A percentile compares a stretch with the other conserved stretches of the same genome.
Evolutionary conservation across 176 grass and related monocot species (phyloP).

Genomic region (Lolium perenne): DNA sequence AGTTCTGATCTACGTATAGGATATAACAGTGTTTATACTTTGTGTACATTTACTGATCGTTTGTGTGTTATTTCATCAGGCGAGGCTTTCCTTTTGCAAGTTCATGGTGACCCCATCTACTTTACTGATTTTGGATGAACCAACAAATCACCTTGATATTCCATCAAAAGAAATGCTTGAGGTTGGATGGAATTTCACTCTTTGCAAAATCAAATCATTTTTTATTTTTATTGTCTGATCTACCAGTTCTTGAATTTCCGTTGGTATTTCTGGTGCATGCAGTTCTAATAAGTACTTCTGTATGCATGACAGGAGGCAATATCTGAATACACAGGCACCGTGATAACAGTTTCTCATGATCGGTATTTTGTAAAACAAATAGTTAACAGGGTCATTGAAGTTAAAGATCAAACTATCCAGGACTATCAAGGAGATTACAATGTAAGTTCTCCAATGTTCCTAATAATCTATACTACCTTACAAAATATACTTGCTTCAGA

Average conservation of each 20-base stretch:
- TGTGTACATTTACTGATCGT: slow-evolving; percentile 30
- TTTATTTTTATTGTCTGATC: slow-evolving; percentile 15
- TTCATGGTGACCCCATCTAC: slow-evolving; percentile 99
- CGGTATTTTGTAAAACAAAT: slow-evolving; percentile 96
- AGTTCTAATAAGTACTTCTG: slow-evolving; percentile 35
- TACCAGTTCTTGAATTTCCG: not conserved
- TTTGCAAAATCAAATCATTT: slow-evolving; percentile 28
- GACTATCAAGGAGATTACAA: slow-evolving; percentile 98
- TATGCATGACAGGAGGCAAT: slow-evolving; percentile 83
- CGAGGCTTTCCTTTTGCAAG: slow-evolving; percentile 97
- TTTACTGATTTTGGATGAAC: slow-evolving; percentile 95
- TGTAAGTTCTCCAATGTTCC: slow-evolving; percentile 56
- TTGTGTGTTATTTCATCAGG: slow-evolving; percentile 51
- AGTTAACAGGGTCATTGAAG: slow-evolving; percentile 95
- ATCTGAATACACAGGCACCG: slow-evolving; percentile 84
- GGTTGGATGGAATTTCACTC: slow-evolving; percentile 46
- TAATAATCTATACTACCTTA: not conserved
- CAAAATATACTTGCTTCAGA: slow-evolving; percentile 7
- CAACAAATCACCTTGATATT: slow-evolving; percentile 99
- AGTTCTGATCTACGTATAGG: slow-evolving; percentile 14
- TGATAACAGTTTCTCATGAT: slow-evolving; percentile 98
- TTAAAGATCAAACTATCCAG: slow-evolving; percentile 78
- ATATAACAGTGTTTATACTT: slow-evolving; percentile 10
- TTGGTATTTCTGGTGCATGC: slow-evolving; percentile 34
- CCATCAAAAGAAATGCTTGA: slow-evolving; percentile 99